Evolutionary conservation across 2,329 filamentous ascomycete genomes (phyloP).

Genomic region (Fusarium robinianum): DNA sequence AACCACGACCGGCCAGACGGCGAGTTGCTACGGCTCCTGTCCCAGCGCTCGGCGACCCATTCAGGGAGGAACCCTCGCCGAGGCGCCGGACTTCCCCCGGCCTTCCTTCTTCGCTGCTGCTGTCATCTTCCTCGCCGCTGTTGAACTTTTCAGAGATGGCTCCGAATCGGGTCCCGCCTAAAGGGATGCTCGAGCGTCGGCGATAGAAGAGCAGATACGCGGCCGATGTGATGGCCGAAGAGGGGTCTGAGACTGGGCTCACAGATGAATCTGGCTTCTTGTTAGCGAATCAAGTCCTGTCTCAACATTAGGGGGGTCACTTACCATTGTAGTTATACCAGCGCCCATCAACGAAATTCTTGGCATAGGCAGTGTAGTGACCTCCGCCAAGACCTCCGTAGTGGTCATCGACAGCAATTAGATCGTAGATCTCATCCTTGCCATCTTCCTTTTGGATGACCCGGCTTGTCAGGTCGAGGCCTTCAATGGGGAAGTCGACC

Average conservation of each 20-base stretch:
- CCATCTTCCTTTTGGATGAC: constrained; percentile 80
- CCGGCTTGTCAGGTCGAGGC: constrained; percentile 78
- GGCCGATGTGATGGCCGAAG: constrained; percentile 69
- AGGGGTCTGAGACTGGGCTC: constrained; percentile 61
- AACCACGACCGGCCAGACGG: constrained; percentile 64
- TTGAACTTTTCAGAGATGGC: constrained; percentile 69
- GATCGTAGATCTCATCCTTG: constrained; percentile 84
- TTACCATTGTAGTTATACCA: constrained; percentile 98
- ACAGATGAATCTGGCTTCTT: constrained; percentile 71
- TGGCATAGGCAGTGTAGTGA: constrained; percentile 93
- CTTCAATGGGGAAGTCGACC: constrained; percentile 89
- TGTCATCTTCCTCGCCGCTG: constrained; percentile 51
- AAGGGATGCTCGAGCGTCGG: constrained; percentile 73
- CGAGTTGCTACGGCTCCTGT: constrained; percentile 76
- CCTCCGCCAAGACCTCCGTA: constrained; percentile 91
- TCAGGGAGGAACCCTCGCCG: constrained; percentile 80
- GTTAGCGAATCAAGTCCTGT: constrained; percentile 44
- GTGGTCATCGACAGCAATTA: constrained; percentile 96
- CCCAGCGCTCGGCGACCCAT: constrained; percentile 90
- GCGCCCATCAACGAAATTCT: constrained; percentile 84
- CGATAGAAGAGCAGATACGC: constrained; percentile 98
- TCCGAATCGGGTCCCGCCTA: constrained; percentile 78
- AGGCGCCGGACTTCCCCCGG: constrained; percentile 85
- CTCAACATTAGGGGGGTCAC: constrained; percentile 36
- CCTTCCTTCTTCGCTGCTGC: constrained; percentile 50